phyloP scores from a whole-genome alignment of 768 basidiomycete species.

The Lentinula guzmanii region DNA sequence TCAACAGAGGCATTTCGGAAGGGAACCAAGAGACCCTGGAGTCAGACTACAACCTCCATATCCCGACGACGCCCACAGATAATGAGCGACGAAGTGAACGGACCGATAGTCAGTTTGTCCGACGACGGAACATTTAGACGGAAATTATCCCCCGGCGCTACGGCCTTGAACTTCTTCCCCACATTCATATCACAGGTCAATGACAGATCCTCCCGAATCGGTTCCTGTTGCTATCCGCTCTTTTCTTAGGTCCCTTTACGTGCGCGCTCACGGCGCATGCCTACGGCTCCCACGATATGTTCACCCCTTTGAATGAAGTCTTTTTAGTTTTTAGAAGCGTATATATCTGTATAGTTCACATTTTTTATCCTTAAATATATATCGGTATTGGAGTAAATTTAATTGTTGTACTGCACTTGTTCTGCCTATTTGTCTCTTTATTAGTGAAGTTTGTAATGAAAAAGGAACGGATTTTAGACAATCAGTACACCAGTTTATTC shows the following conservation, averaged over 20 bases:
- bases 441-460: conserved; percentile 1
- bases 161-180: conserved; percentile 21
- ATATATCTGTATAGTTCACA: not conserved
- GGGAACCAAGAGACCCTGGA: not conserved
- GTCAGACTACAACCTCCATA: not conserved
- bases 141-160: not conserved
- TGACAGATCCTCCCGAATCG: conserved; percentile 35
- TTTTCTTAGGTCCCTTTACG: conserved; percentile 35
- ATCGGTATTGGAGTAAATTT: not conserved
- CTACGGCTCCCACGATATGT: conserved; percentile 40
- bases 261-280: conserved; percentile 42
- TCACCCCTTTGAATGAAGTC: not conserved
- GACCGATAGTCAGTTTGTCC: not conserved
- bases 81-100: not conserved
- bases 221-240: conserved; percentile 48
- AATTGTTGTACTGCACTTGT: conserved; percentile 1
- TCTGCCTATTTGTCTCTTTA: conserved; percentile 4
- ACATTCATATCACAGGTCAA: conserved; percentile 33
- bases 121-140: conserved; percentile 1
- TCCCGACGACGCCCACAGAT: not conserved
- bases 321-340: not conserved
- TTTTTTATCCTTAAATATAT: not conserved
- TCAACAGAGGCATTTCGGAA: not conserved
- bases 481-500: conserved; percentile 37
- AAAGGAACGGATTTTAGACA: not conserved